Evolutionary conservation across 1,284 basidiomycete species (phyloP).

Genomic region (Bjerkandera adusta): DNA sequence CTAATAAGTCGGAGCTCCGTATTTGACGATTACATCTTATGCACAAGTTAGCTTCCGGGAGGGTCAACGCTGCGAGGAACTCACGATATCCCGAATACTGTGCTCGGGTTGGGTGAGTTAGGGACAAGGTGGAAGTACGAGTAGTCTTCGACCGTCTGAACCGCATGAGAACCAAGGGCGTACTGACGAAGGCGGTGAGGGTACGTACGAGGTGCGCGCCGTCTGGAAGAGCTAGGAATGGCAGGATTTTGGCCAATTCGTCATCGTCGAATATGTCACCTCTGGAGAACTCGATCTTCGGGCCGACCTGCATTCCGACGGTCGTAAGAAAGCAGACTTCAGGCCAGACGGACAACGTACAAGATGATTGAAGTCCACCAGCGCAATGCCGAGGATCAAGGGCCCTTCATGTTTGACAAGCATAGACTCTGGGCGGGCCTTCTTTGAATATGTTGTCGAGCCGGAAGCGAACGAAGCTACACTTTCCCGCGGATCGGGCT

Average conservation of each 20-base stretch:
- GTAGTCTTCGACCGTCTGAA: constrained; percentile 90
- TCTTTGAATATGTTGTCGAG: constrained; percentile 66
- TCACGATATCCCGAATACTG: constrained; percentile 93
- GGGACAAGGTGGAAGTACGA: constrained; percentile 92
- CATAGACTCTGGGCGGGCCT: constrained; percentile 75
- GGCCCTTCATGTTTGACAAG: constrained; percentile 58
- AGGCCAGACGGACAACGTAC: constrained; percentile 52
- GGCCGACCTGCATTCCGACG: constrained; percentile 66
- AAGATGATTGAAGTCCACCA: constrained; percentile 90
- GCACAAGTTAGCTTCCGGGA: neutral
- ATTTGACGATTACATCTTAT: constrained; percentile 94
- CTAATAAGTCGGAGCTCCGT: constrained; percentile 75
- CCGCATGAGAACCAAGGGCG: neutral
- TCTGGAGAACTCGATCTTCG: constrained; percentile 80
- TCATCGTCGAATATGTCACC: constrained; percentile 78
- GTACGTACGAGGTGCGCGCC: constrained; percentile 84
- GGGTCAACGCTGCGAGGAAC: constrained; percentile 14
- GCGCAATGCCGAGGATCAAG: constrained; percentile 77
- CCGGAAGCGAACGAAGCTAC: constrained; percentile 53
- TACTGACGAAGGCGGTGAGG: constrained; percentile 7
- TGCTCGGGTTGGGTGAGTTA: constrained; percentile 66
- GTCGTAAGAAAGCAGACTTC: constrained; percentile 7
- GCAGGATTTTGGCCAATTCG: constrained; percentile 79
- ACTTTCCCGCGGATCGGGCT: constrained; percentile 51
- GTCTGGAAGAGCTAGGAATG: constrained; percentile 97